Evolutionary conservation across 441 rosid species (phyloP).

Genomic region (Flueggea neowawraea): DNA sequence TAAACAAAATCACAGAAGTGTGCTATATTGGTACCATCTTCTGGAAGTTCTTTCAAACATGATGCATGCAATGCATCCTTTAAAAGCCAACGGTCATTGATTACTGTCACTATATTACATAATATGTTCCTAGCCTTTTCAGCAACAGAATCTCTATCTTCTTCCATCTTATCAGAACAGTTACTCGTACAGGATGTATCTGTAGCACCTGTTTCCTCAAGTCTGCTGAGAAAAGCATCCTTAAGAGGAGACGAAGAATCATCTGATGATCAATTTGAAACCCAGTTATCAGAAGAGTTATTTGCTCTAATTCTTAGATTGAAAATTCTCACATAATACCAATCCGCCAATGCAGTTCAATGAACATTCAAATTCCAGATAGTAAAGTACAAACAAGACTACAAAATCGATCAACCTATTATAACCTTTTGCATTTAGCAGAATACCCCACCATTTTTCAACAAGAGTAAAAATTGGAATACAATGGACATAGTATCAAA

Average conservation of each 20-base stretch:
- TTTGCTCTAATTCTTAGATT: conserved; percentile 4
- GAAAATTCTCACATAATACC: conserved; percentile 2
- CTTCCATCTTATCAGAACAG: conserved; percentile 42
- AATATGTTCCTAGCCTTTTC: conserved; percentile 46
- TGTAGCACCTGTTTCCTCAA: conserved; percentile 77
- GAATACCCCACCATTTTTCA: too few relatives aligned
- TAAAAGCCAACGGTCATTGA: conserved; percentile 51
- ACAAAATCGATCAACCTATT: too few relatives aligned
- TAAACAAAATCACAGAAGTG: not conserved
- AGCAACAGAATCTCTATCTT: conserved; percentile 30
- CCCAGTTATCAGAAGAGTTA: conserved; percentile 29
- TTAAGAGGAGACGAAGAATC: conserved; percentile 38
- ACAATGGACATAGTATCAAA: too few relatives aligned
- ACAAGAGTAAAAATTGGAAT: too few relatives aligned
- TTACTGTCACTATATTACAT: conserved; percentile 42
- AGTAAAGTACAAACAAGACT: too few relatives aligned
- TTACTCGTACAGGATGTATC: conserved; percentile 64
- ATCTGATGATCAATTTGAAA: conserved; percentile 41
- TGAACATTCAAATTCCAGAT: too few relatives aligned
- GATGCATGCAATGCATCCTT: conserved; percentile 61
- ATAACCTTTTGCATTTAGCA: too few relatives aligned
- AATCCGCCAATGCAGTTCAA: conserved; percentile 7
- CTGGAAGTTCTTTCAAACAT: conserved; percentile 42
- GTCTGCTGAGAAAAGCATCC: conserved; percentile 65
- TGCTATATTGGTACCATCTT: conserved; percentile 40